Conservation (phyloP, 2,329 filamentous ascomycete genomes). For the Penicillium glabrum region DNA sequence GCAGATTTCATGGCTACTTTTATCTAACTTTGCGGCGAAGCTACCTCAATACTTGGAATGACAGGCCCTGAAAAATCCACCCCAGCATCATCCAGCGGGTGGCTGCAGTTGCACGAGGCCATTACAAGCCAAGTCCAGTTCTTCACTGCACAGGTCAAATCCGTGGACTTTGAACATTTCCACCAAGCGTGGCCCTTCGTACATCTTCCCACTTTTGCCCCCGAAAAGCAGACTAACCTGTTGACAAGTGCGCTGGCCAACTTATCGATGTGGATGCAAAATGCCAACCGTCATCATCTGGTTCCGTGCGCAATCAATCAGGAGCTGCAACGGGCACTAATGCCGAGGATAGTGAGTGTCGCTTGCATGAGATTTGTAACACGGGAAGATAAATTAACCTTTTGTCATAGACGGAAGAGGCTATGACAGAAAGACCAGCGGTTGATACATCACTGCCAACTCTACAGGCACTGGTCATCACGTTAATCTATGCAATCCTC, state of each 20-base stretch:
- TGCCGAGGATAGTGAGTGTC: not conserved
- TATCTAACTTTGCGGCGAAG: not conserved
- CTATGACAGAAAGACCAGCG: not conserved
- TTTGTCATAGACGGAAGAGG: not conserved
- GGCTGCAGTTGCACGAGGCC: not conserved
- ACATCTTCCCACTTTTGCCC: not conserved
- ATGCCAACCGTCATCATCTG: not conserved
- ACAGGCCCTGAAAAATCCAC: not conserved
- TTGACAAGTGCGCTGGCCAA: not conserved
- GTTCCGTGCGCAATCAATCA: not conserved
- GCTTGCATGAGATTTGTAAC: too few species aligned
- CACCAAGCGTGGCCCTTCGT: not conserved
- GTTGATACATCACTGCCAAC: not conserved
- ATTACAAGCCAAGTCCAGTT: not conserved
- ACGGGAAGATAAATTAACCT: too few species aligned
- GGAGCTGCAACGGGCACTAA: not conserved
- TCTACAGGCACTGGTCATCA: not conserved
- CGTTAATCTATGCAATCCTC: not conserved
- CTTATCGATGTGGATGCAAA: not conserved
- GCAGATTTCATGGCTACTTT: not conserved
- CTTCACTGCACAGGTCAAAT: not conserved
- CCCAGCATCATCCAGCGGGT: not conserved
- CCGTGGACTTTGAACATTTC: not conserved
- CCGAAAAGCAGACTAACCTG: not conserved
- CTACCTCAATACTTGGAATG: not conserved